Evolutionary conservation across 2,329 filamentous ascomycete genomes (phyloP), one percentile per base, ranked within the genome.

Genomic region (Zymoseptoria tritici): DNA sequence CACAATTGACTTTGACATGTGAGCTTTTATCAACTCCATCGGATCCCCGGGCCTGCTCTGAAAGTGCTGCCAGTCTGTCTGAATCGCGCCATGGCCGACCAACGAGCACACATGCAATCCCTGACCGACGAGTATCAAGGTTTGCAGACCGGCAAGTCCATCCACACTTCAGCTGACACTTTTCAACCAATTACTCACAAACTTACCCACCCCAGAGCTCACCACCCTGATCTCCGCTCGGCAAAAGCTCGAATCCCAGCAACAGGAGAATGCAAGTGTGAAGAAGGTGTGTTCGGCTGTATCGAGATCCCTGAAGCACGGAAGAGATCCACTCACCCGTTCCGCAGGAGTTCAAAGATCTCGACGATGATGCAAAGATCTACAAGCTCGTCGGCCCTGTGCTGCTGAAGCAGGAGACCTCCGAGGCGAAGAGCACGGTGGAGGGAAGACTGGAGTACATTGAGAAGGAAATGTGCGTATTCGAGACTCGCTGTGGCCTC

Each of bases 381-480:
- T 99, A 96, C 84, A 99, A 97, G 77, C 85, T 97, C 50, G 86
- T 96, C 53, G 94, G 94, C 0, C 94, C 94, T 0, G 90, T 97
- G 6, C 79, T 99, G 46, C 76, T 99, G 70, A 97, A 97, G 81
- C 94, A 99, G 76, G 94, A 97, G 60, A 92, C 90, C 75, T 79
- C 85, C 1, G 94, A 99, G 74, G 94, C 94, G 0, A 86, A 91
- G 65, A 88, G 90, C 80, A 92, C 91, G 0, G 94, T 99, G 19
- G 91, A 95, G 68, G 90, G 90, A 20, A 85, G 94, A 22, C 75
- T 99, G 55, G 91, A 96, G 66, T 97, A 93, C 71, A 99, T 99
- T 66, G 83, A 87, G 66, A 90, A 93, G 71, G 93, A 99, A 73
- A 94, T 97, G 91, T 96, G 74, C 74, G 86, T 73, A 19, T 29